Evolutionary conservation across 2,329 filamentous ascomycete genomes (phyloP), one percentile per base, ranked within the genome.

Genomic region (Fusarium subtropicale): DNA sequence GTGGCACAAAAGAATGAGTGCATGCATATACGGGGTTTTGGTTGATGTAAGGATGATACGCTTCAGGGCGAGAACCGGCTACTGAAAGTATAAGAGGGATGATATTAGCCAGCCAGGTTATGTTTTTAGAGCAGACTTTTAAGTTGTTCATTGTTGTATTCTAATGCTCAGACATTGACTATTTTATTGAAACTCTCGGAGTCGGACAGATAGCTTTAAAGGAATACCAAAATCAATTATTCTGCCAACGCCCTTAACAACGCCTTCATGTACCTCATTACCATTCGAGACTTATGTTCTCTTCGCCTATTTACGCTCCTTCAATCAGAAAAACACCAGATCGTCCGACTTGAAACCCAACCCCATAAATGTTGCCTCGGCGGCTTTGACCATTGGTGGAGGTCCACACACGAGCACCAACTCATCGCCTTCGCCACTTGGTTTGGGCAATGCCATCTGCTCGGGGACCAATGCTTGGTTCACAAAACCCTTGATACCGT

Each of bases 361-460:
- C 15, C 82, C 84, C 16, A 62, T 63, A 28, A 86, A 78, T 28
- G 87, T 85, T 46, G 81, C 77, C 68, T 86, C 85, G 6, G 87
- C 88, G 60, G 84, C 88, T 74, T 88, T 90, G 80, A 97, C 93
- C 82, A 97, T 82, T 5, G 90, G 81, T 71, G 86, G 87, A 0
- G 94, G 94, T 3, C 94, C 94, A 80, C 94, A 97, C 18, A 97
- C 84, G 60, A 97, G 79, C 16, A 93, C 88, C 83, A 97, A 77
- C 15, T 86, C 84, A 64, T 86, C 84, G 1, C 81, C 71, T 34
- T 82, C 68, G 76, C 75, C 45, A 54, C 68, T 74, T 68, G 34
- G 68, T 81, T 78, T 69, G 80, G 76, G 56, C 9, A 58, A 30
- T 0, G 83, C 83, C 9, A 87, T 81, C 63, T 92, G 86, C 64